Evolutionary conservation across 2,329 filamentous ascomycete genomes (phyloP).

Genomic region (Blumeria graminis): DNA sequence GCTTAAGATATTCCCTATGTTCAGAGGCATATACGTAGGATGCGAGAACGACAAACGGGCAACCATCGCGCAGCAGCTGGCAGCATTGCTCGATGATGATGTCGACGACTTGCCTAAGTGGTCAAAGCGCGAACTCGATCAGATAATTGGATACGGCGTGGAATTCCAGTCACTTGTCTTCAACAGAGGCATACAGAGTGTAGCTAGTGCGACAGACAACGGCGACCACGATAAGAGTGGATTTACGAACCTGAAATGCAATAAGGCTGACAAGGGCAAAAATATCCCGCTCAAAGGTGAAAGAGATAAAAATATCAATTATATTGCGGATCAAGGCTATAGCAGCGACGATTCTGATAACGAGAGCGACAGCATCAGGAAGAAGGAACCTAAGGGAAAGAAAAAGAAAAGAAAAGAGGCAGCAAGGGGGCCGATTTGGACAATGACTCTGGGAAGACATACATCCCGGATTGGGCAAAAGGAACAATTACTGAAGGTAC

Average conservation of each 20-base stretch:
- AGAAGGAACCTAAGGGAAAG: background rate
- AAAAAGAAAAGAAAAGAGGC: background rate
- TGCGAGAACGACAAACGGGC: background rate
- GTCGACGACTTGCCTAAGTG: background rate
- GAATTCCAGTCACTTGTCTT: background rate
- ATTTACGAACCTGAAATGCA: background rate
- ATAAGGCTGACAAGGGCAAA: background rate
- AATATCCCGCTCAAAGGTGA: background rate
- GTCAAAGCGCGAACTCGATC: too few relatives aligned
- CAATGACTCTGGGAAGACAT: background rate
- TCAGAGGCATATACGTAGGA: too few relatives aligned
- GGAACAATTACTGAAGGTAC: background rate
- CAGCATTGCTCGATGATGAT: background rate
- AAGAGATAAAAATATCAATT: background rate
- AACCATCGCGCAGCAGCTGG: background rate
- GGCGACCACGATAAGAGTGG: background rate
- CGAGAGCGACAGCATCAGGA: conserved; percentile 2
- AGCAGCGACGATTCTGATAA: conserved; percentile 1
- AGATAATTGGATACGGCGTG: too few relatives aligned
- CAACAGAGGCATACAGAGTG: background rate
- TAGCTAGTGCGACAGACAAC: background rate
- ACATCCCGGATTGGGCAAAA: background rate
- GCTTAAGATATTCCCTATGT: too few relatives aligned
- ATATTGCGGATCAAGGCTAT: background rate
- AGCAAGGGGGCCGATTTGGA: background rate